Evolutionary conservation across 1,139 yeast species (phyloP).

Genomic region (Candida labiduridarum): DNA sequence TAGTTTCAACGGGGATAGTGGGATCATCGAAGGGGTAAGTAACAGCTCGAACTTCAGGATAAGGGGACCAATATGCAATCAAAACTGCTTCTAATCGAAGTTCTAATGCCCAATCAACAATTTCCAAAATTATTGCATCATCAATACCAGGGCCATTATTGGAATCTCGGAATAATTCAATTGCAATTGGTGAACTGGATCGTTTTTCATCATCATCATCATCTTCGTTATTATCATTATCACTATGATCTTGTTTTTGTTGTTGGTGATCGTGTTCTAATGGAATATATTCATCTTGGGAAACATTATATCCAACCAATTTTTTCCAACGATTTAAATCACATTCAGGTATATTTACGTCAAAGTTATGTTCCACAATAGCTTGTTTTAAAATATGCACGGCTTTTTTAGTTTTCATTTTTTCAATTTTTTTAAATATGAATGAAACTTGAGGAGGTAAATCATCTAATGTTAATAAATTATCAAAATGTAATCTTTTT

Average conservation of each 20-base stretch:
- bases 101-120: slow-evolving; percentile 29
- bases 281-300: not conserved
- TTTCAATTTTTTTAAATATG: slow-evolving; percentile 41
- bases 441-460: slow-evolving; percentile 36
- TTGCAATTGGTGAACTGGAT: not conserved
- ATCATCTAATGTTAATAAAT: slow-evolving; percentile 27
- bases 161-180: not conserved
- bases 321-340: slow-evolving; percentile 28
- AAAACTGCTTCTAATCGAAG: slow-evolving; percentile 47
- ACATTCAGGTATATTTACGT: slow-evolving; percentile 49
- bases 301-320: slow-evolving; percentile 15
- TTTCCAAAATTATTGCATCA: slow-evolving; percentile 17
- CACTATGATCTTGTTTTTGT: not conserved
- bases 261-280: no score
- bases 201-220: not conserved
- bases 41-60: slow-evolving; percentile 65
- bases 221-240: not conserved
- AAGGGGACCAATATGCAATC: slow-evolving; percentile 57
- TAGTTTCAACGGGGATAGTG: slow-evolving; percentile 52
- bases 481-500: slow-evolving; percentile 28
- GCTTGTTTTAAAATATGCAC: slow-evolving; percentile 42
- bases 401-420: slow-evolving; percentile 41
- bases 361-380: slow-evolving; percentile 43
- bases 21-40: slow-evolving; percentile 58
- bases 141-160: not conserved